Evolutionary conservation across 192 early-diverging fungal genomes (phyloP).

Genomic region (Globomyces pollinis-pini): DNA sequence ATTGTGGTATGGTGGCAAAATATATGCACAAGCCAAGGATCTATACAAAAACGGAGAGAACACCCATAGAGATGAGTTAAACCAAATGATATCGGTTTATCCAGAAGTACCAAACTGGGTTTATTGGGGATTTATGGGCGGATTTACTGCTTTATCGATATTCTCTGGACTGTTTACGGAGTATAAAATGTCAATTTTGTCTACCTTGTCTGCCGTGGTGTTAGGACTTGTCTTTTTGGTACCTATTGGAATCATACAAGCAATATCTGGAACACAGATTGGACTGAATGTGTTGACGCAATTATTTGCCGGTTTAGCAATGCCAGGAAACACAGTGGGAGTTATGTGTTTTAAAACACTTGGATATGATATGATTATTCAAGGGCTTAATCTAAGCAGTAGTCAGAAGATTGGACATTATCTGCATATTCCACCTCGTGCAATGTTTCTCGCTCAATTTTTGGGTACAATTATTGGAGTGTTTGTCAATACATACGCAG

Average conservation of each 20-base stretch:
- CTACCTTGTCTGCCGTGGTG: constrained; percentile 28
- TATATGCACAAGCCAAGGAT: constrained; percentile 34
- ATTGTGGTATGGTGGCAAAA: constrained; percentile 54
- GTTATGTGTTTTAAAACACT: constrained; percentile 85
- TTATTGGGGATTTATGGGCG: constrained; percentile 38
- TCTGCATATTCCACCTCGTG: constrained; percentile 57
- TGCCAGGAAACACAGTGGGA: constrained; percentile 74
- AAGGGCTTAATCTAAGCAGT: constrained; percentile 61
- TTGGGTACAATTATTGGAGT: constrained; percentile 52
- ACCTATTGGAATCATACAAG: constrained; percentile 77
- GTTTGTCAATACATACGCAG: constrained; percentile 34
- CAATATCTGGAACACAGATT: constrained; percentile 67
- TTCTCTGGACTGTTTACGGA: constrained; percentile 36
- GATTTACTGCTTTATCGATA: constrained; percentile 32
- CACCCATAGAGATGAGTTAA: constrained; percentile 43
- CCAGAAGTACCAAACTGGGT: constrained; percentile 54
- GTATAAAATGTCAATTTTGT: constrained; percentile 29
- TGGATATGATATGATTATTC: constrained; percentile 68
- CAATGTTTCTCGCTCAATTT: constrained; percentile 56
- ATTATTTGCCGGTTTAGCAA: constrained; percentile 72
- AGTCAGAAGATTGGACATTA: constrained; percentile 79
- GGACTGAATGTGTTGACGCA: constrained; percentile 81
- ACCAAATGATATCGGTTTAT: constrained; percentile 49
- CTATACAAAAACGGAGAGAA: constrained; percentile 4
- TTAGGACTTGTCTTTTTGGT: constrained; percentile 60